Percentiles rank a stretch among this genome's conserved stretches.
phyloP scores from a whole-genome alignment of 495 filamentous ascomycete genomes.

The Penicillium antarcticum region DNA sequence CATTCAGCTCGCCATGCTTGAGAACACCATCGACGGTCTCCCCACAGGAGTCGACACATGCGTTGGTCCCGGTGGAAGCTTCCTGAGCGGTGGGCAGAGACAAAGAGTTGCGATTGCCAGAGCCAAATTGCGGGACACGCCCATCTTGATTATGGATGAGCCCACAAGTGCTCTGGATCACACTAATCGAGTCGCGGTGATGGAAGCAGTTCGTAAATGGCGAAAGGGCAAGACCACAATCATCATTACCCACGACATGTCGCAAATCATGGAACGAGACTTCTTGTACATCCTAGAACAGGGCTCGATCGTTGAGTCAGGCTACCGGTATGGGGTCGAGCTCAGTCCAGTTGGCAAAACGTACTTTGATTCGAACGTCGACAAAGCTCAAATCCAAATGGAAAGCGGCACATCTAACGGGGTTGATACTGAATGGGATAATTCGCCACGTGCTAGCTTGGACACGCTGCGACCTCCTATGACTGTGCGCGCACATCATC shows the following conservation, averaged over 20 bases:
- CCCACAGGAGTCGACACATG: constrained; percentile 72
- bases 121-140: constrained; percentile 73
- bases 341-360: constrained; percentile 12
- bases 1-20: constrained; percentile 64
- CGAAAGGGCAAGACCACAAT: constrained; percentile 74
- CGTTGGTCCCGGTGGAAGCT: constrained; percentile 65
- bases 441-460: background rate
- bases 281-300: constrained; percentile 79
- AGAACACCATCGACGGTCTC: constrained; percentile 66
- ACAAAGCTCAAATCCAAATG: background rate
- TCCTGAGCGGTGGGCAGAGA: constrained; percentile 82
- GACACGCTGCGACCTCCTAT: constrained; percentile 3
- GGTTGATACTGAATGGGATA: background rate
- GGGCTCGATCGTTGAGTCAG: constrained; percentile 67
- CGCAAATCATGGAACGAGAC: constrained; percentile 70
- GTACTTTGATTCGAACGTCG: constrained; percentile 11
- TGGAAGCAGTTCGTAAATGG: constrained; percentile 68
- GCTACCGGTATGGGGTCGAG: constrained; percentile 51
- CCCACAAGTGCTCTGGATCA: constrained; percentile 79
- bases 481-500: background rate
- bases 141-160: constrained; percentile 81
- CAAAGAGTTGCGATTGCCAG: constrained; percentile 76
- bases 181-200: constrained; percentile 64
- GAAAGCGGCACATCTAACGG: background rate
- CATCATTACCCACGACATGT: constrained; percentile 86